These are phyloP conservation scores for Jasminum sambac DNA, from an alignment of 257 asterid genomes.

Conservation along the genomic window DNA sequence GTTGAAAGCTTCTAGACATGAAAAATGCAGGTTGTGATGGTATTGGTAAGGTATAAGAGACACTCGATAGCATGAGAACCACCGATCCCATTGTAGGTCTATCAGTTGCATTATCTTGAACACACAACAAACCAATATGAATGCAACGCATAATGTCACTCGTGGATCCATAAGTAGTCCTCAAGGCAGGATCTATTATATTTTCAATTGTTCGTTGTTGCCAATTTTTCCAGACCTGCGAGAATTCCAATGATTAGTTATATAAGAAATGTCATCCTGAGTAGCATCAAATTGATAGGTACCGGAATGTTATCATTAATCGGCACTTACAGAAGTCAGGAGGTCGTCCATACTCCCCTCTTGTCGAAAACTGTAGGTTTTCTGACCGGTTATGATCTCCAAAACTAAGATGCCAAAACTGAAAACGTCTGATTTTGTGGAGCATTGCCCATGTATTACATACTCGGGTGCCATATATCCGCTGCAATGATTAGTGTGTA, in stretches of 20 bases:
- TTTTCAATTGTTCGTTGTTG: background rate
- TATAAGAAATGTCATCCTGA: no score
- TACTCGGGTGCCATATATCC: background rate
- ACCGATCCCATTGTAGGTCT: background rate
- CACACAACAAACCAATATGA: background rate
- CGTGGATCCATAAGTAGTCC: background rate
- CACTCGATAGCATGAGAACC: background rate
- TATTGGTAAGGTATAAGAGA: background rate
- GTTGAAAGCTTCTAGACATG: background rate
- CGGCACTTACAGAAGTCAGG: background rate
- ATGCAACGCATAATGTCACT: background rate
- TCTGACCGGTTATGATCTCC: background rate
- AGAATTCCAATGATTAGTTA: background rate
- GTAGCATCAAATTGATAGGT: background rate
- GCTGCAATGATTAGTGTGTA: background rate
- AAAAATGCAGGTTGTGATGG: background rate
- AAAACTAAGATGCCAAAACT: background rate
- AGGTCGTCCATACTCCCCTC: background rate
- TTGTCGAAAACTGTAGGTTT: background rate
- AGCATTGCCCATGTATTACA: background rate
- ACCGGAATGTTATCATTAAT: background rate
- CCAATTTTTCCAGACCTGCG: background rate
- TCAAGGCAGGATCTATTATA: background rate
- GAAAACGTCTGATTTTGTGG: background rate
- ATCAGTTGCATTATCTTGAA: background rate